Conservation (phyloP, 345 rosid genomes). For the Iberis pinnata region DNA sequence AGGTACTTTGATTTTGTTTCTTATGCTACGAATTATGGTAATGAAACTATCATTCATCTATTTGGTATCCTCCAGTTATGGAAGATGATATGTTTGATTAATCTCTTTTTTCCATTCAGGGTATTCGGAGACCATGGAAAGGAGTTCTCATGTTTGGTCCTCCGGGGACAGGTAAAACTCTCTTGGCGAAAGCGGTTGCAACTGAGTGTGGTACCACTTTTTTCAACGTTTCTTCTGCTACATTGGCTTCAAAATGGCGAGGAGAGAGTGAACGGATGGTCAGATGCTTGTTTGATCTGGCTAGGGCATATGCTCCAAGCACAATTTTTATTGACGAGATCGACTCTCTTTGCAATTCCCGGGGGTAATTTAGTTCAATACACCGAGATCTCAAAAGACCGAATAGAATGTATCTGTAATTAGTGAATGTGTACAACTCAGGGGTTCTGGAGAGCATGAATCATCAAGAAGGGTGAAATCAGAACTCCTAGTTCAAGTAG, state of each 20-base stretch:
- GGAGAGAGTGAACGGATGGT: slow-evolving; percentile 99
- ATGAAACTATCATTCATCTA: slow-evolving; percentile 6
- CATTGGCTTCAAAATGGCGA: slow-evolving; percentile 96
- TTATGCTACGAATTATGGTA: slow-evolving; percentile 2
- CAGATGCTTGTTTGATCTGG: slow-evolving; percentile 87
- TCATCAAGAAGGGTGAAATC: slow-evolving; percentile 99
- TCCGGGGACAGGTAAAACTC: slow-evolving; percentile 95
- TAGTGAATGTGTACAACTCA: slow-evolving; percentile 23
- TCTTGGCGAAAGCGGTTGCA: slow-evolving; percentile 96
- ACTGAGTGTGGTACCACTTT: slow-evolving; percentile 97
- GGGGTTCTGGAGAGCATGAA: slow-evolving; percentile 98
- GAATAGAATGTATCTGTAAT: neutral
- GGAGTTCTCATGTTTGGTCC: slow-evolving; percentile 99
- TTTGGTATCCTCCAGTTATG: neutral
- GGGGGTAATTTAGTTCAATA: slow-evolving; percentile 57
- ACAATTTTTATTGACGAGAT: slow-evolving; percentile 96
- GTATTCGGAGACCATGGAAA: slow-evolving; percentile 99
- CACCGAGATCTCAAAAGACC: slow-evolving; percentile 2
- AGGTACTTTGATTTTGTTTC: slow-evolving; percentile 41
- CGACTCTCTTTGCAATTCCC: slow-evolving; percentile 91
- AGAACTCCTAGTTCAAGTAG: slow-evolving; percentile 98
- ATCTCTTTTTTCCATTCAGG: slow-evolving; percentile 40
- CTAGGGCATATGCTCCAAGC: slow-evolving; percentile 97
- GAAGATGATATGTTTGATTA: neutral
- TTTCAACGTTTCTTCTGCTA: slow-evolving; percentile 94